phyloP scores from a whole-genome alignment of 495 filamentous ascomycete species.

The Aspergillus cavernicola region DNA sequence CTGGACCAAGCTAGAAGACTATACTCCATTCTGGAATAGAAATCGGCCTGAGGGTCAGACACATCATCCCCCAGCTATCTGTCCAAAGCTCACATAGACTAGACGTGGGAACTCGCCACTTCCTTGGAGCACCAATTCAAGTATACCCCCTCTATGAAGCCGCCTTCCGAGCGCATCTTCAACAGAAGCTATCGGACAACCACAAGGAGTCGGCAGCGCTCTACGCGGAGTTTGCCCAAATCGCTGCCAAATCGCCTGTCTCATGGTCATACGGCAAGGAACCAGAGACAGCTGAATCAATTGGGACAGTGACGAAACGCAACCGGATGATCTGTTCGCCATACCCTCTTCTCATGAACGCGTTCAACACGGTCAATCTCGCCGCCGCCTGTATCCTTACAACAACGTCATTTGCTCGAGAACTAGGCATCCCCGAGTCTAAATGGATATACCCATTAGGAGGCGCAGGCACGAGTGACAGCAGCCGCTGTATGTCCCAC shows the following conservation, averaged over 20 bases:
- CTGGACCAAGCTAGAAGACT: conserved; percentile 40
- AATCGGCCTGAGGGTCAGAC: conserved; percentile 11
- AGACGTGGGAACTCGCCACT: conserved; percentile 10
- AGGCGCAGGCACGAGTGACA: conserved; percentile 50
- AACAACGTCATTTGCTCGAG: conserved; percentile 40
- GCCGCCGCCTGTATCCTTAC: conserved; percentile 51
- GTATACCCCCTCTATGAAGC: conserved; percentile 13
- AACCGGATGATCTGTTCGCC: conserved; percentile 12
- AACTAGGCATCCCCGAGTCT: conserved; percentile 45
- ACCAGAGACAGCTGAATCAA: conserved; percentile 11
- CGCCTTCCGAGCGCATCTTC: conserved; percentile 4
- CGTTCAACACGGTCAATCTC: conserved; percentile 57
- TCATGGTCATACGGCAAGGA: conserved; percentile 6
- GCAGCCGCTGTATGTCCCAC: conserved; percentile 37
- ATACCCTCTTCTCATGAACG: conserved; percentile 57
- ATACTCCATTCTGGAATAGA: conserved; percentile 16
- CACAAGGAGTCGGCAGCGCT: conserved; percentile 10
- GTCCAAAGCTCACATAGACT: neutral
- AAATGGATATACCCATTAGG: conserved; percentile 55
- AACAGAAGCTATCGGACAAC: conserved; percentile 5
- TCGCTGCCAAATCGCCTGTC: conserved; percentile 1
- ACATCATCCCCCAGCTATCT: too few relatives aligned
- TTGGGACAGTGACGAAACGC: conserved; percentile 11
- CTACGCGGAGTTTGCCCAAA: conserved; percentile 8
- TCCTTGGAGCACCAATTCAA: conserved; percentile 10